Conservation (phyloP, 2,329 filamentous ascomycete species). For the Cercospora sesami region DNA sequence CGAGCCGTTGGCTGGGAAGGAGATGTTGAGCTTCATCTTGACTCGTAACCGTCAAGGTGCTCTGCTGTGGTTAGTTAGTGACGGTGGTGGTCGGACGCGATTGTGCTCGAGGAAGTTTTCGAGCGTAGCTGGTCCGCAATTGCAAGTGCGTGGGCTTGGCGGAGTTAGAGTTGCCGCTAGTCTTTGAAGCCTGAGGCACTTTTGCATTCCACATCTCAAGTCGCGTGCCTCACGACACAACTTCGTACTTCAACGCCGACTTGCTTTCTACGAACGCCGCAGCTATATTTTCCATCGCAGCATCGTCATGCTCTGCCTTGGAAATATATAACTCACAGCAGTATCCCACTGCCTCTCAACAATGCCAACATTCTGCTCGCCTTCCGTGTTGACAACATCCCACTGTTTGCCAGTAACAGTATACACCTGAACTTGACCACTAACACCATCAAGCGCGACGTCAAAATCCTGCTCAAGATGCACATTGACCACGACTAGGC, state of each 20-base stretch:
- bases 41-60: conserved; percentile 28
- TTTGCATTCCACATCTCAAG: not conserved
- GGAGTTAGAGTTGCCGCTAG: conserved; percentile 6
- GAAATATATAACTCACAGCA: conserved; percentile 62
- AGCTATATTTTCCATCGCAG: conserved; percentile 54
- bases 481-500: conserved; percentile 72
- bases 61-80: conserved; percentile 22
- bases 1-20: conserved; percentile 98
- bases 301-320: conserved; percentile 69
- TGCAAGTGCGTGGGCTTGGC: conserved; percentile 10
- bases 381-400: conserved; percentile 62
- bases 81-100: conserved; percentile 17
- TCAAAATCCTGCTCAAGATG: conserved; percentile 60
- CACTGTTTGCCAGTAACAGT: conserved; percentile 61
- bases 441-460: conserved; percentile 59
- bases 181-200: not conserved
- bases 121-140: conserved; percentile 2
- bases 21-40: conserved; percentile 73
- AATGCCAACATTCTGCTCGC: conserved; percentile 62
- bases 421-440: conserved; percentile 56
- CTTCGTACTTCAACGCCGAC: not conserved
- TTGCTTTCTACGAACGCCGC: not conserved
- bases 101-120: conserved; percentile 14
- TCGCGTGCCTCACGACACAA: not conserved
- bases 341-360: conserved; percentile 64